These are phyloP conservation scores for Fusarium sarcochroum DNA, from an alignment of 2,329 filamentous ascomycete genomes.

Conservation along the genomic window DNA sequence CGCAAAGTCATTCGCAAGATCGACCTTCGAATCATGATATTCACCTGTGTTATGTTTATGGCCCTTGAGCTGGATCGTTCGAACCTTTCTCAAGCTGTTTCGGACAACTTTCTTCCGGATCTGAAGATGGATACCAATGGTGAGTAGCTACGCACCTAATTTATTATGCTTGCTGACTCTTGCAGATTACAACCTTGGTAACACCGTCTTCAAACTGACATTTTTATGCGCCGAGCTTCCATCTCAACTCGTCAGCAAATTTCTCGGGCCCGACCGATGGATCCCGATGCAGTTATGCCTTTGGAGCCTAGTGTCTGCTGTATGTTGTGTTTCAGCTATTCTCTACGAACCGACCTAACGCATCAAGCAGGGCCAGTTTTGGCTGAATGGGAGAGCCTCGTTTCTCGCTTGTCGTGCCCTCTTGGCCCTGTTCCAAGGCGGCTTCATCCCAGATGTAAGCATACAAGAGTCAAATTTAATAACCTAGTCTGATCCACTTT, in stretches of 20 bases:
- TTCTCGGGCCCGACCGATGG: slow-evolving; percentile 71
- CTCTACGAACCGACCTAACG: background rate
- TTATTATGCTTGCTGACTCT: background rate
- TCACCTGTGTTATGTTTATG: slow-evolving; percentile 59
- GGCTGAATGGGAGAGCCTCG: slow-evolving; percentile 24
- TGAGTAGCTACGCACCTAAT: slow-evolving; percentile 5
- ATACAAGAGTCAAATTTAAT: too few species aligned
- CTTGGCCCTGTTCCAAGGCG: slow-evolving; percentile 36
- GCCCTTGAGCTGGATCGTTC: slow-evolving; percentile 62
- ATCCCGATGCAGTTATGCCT: slow-evolving; percentile 71
- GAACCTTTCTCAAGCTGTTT: slow-evolving; percentile 59
- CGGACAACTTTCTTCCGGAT: slow-evolving; percentile 63
- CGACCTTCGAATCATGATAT: slow-evolving; percentile 58
- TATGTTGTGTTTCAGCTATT: background rate
- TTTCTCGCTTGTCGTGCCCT: slow-evolving; percentile 30
- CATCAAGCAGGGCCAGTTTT: slow-evolving; percentile 1
- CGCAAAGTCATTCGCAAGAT: slow-evolving; percentile 5
- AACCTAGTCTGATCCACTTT: background rate
- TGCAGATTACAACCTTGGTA: slow-evolving; percentile 53
- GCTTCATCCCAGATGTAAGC: slow-evolving; percentile 39
- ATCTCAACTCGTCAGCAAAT: slow-evolving; percentile 72
- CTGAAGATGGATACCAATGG: slow-evolving; percentile 60
- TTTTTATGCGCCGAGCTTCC: slow-evolving; percentile 62
- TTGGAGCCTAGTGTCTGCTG: slow-evolving; percentile 58
- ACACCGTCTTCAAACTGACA: slow-evolving; percentile 51